Evolutionary conservation across 352 stramenopile genomes (phyloP).

Genomic region (Phytophthora chlamydospora): DNA sequence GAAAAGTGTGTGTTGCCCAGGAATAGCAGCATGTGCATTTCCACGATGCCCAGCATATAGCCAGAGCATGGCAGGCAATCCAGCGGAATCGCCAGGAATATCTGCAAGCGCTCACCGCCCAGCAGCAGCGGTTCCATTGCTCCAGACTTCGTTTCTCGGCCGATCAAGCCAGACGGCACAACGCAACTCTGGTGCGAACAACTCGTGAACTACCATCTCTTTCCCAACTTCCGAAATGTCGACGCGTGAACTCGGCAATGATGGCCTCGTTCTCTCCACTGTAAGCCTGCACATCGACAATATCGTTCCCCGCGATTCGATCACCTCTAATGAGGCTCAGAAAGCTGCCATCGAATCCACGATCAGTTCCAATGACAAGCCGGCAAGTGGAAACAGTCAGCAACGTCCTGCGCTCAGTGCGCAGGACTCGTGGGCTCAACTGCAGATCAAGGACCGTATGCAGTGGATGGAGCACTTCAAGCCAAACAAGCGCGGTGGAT

Average conservation of each 20-base stretch:
- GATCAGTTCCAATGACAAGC: slow-evolving; percentile 8
- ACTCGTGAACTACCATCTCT: background rate
- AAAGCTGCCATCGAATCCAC: slow-evolving; percentile 28
- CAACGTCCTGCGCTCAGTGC: slow-evolving; percentile 19
- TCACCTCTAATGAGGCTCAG: slow-evolving; percentile 34
- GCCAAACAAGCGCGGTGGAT: slow-evolving; percentile 72
- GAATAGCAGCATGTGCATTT: slow-evolving; percentile 19
- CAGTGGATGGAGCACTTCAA: slow-evolving; percentile 64
- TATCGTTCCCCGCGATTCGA: slow-evolving; percentile 52
- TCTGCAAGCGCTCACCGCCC: slow-evolving; percentile 2
- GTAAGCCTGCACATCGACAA: slow-evolving; percentile 65
- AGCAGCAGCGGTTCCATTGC: background rate
- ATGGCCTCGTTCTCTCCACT: slow-evolving; percentile 43
- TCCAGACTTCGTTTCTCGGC: background rate
- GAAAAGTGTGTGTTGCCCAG: slow-evolving; percentile 5
- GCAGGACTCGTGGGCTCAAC: slow-evolving; percentile 50
- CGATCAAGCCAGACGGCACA: slow-evolving; percentile 7
- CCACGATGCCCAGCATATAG: slow-evolving; percentile 10
- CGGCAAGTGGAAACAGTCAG: slow-evolving; percentile 7
- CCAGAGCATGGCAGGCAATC: slow-evolving; percentile 22
- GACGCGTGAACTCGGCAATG: slow-evolving; percentile 14
- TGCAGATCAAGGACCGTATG: slow-evolving; percentile 64
- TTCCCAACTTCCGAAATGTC: slow-evolving; percentile 15
- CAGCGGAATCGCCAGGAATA: slow-evolving; percentile 30
- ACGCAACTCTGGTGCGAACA: slow-evolving; percentile 15